Percentiles rank a stretch among this genome's conserved stretches.
phyloP scores from a whole-genome alignment of 1,139 yeast genomes.

The Entelexis paramagnoliae region DNA sequence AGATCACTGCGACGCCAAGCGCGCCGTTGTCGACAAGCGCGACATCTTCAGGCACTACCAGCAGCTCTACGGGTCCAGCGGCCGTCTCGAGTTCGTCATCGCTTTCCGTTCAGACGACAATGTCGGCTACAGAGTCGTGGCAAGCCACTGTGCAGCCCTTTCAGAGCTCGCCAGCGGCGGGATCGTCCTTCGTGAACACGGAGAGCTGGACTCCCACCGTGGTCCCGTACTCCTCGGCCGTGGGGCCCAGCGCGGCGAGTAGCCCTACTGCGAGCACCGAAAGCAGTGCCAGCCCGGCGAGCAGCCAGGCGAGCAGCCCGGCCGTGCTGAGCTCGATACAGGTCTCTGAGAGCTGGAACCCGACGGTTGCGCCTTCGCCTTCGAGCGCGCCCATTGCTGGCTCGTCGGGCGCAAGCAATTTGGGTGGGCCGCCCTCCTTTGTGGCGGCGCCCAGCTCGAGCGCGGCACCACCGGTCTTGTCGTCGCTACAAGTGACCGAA shows the following conservation, averaged over 20 bases:
- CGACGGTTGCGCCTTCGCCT: neutral
- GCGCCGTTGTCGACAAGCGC: neutral
- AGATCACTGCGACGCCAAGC: neutral
- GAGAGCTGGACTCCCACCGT: constrained; percentile 1
- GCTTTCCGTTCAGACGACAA: neutral
- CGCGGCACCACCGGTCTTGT: neutral
- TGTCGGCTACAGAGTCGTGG: constrained; percentile 6
- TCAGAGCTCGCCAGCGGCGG: neutral
- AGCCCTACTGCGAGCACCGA: neutral
- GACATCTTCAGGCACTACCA: neutral
- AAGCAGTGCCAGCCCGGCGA: neutral
- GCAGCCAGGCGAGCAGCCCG: neutral
- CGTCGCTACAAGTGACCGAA: neutral
- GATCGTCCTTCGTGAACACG: neutral
- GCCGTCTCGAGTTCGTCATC: neutral
- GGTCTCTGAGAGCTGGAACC: neutral
- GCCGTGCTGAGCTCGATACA: neutral
- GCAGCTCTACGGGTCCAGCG: neutral
- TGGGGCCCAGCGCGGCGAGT: neutral
- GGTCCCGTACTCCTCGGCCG: neutral
- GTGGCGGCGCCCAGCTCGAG: neutral
- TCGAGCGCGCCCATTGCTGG: neutral
- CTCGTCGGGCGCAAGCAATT: neutral
- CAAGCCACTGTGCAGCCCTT: neutral
- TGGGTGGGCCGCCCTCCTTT: neutral